Percentiles rank a stretch among this genome's conserved stretches.
Evolutionary conservation across 805 yeast genomes (phyloP).

Genomic region (Kuraishia molischiana): DNA sequence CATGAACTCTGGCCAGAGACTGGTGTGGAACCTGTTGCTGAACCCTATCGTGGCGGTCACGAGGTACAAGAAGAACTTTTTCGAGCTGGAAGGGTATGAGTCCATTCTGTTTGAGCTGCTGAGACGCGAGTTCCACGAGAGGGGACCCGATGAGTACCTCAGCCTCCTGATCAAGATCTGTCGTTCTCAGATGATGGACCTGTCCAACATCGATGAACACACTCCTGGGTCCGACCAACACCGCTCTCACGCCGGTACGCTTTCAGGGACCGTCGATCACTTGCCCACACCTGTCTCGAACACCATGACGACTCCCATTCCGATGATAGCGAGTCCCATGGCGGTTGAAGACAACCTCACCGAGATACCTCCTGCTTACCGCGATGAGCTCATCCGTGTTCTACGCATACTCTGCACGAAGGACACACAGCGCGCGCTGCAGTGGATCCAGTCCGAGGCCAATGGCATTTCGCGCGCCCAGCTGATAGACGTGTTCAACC

Average conservation of each 20-base stretch:
- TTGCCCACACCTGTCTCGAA: constrained; percentile 8
- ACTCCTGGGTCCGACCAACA: background rate
- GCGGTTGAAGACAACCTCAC: background rate
- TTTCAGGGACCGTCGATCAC: constrained; percentile 2
- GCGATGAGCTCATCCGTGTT: background rate
- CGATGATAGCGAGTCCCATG: background rate
- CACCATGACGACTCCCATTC: constrained; percentile 6
- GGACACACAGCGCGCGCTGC: background rate
- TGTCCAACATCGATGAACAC: background rate
- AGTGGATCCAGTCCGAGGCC: background rate
- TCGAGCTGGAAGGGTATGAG: background rate
- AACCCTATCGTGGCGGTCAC: background rate
- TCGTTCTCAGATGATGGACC: background rate
- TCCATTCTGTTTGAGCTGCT: background rate
- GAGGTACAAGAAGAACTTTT: background rate
- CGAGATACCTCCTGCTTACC: background rate
- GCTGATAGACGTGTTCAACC: constrained; percentile 9
- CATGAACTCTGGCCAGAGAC: constrained; percentile 4
- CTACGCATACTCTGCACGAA: background rate
- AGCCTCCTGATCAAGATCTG: background rate
- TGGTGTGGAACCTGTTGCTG: constrained; percentile 6
- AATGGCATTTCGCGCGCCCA: constrained; percentile 1
- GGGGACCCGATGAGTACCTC: background rate
- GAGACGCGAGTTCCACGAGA: background rate
- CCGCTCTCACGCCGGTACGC: background rate